Percentiles rank a stretch among this genome's conserved stretches.
phyloP scores from a whole-genome alignment of 106 monocot genomes.

The Apostasia ramifera region DNA sequence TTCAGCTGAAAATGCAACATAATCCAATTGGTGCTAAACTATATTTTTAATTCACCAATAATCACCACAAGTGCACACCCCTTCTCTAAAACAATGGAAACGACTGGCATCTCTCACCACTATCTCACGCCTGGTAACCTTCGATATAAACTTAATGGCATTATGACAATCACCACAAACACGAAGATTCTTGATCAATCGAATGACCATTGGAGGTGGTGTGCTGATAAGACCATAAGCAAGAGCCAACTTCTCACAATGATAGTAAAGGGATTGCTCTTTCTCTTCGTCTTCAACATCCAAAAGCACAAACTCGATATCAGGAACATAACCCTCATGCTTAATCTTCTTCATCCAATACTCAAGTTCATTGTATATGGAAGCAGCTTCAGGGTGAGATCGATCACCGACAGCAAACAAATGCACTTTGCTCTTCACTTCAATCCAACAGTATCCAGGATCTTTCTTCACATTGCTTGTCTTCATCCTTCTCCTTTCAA shows the following conservation, averaged over 20 bases:
- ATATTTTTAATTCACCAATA: conserved; percentile 34
- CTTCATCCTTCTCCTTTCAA: conserved; percentile 51
- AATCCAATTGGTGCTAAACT: too few species aligned
- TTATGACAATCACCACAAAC: conserved; percentile 62
- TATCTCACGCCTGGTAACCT: conserved; percentile 35
- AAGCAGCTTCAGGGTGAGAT: conserved; percentile 36
- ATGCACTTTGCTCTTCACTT: conserved; percentile 33
- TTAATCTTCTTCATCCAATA: conserved; percentile 50
- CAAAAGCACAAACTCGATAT: conserved; percentile 38
- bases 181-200: conserved; percentile 40
- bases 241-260: conserved; percentile 60
- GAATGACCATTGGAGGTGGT: conserved; percentile 19
- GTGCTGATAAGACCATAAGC: conserved; percentile 49
- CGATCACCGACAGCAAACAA: conserved; percentile 35
- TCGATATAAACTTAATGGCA: conserved; percentile 61
- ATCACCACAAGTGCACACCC: conserved; percentile 47
- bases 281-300: conserved; percentile 62
- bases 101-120: conserved; percentile 48
- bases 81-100: conserved; percentile 47
- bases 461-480: conserved; percentile 56
- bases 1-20: too few species aligned
- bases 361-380: conserved; percentile 39
- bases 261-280: conserved; percentile 38
- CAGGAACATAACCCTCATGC: conserved; percentile 51
- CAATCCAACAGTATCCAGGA: conserved; percentile 68